Conservation (phyloP, 192 early-diverging fungal genomes). For the Coemansia sp. region DNA sequence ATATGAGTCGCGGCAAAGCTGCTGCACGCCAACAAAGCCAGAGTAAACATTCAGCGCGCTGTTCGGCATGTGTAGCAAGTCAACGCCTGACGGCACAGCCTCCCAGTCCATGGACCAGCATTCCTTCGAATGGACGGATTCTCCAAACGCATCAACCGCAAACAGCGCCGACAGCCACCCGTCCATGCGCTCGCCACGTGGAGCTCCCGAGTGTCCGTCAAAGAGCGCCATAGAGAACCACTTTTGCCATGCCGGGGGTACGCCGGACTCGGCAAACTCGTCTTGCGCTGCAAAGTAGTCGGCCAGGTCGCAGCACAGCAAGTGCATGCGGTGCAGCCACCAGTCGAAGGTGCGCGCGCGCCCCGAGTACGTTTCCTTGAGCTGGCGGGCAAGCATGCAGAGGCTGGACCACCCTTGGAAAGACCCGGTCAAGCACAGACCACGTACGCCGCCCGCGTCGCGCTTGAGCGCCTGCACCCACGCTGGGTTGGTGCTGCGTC, state of each 20-base stretch:
- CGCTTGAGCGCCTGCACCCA: conserved; percentile 25
- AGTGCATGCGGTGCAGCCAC: conserved; percentile 52
- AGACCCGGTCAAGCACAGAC: conserved; percentile 28
- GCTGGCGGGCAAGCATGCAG: conserved; percentile 43
- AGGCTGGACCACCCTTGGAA: conserved; percentile 46
- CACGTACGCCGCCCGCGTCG: conserved; percentile 17
- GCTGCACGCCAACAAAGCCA: conserved; percentile 53
- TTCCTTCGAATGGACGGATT: conserved; percentile 25
- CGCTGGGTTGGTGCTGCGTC: conserved; percentile 39
- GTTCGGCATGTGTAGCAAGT: conserved; percentile 26
- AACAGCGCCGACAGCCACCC: conserved; percentile 53
- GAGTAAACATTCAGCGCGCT: conserved; percentile 38
- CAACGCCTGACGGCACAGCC: conserved; percentile 44
- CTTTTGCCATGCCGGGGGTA: conserved; percentile 17
- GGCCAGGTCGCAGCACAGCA: conserved; percentile 45
- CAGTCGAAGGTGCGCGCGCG: conserved; percentile 33
- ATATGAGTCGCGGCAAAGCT: conserved; percentile 8
- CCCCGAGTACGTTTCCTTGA: conserved; percentile 29
- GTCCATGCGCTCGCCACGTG: conserved; percentile 29
- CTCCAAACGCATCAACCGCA: conserved; percentile 19
- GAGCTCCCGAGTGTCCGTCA: conserved; percentile 40
- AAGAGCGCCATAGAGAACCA: conserved; percentile 45
- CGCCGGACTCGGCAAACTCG: conserved; percentile 14
- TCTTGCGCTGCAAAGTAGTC: conserved; percentile 48
- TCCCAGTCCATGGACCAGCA: conserved; percentile 44